Percentiles rank a stretch among this genome's conserved stretches.
These are phyloP conservation scores for Schizochytrium sp. DNA, from an alignment of 108 stramenopile genomes.

Conservation along the genomic window DNA sequence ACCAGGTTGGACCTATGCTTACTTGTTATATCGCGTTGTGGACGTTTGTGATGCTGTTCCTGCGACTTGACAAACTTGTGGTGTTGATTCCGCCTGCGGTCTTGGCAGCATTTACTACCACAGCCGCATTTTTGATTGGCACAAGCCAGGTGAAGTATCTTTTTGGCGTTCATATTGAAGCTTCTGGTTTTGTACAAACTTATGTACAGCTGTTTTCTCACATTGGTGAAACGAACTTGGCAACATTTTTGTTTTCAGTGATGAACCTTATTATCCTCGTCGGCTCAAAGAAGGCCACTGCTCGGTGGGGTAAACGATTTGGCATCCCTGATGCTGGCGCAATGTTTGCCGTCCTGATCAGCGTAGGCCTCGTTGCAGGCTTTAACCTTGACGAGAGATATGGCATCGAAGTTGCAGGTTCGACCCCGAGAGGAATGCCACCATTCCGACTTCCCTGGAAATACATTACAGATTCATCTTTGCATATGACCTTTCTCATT, in stretches of 20 bases:
- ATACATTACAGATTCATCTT: background rate
- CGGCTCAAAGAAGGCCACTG: conserved; percentile 5
- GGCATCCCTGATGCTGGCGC: conserved; percentile 17
- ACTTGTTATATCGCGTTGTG: conserved; percentile 7
- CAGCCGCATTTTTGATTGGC: conserved; percentile 48
- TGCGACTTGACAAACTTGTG: conserved; percentile 25
- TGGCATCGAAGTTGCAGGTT: background rate
- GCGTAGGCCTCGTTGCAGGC: background rate
- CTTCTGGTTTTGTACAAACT: conserved; percentile 49
- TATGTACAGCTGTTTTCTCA: conserved; percentile 47
- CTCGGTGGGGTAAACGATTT: background rate
- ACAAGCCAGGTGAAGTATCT: conserved; percentile 59
- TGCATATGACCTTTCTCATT: background rate
- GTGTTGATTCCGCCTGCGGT: conserved; percentile 45
- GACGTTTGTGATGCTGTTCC: background rate
- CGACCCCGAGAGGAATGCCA: background rate
- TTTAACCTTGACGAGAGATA: conserved; percentile 34
- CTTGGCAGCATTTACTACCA: conserved; percentile 34
- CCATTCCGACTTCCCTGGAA: background rate
- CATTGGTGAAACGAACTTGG: conserved; percentile 40
- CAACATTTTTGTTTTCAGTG: background rate
- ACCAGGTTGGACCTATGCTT: conserved; percentile 33
- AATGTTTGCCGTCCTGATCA: conserved; percentile 23
- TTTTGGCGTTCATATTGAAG: conserved; percentile 53
- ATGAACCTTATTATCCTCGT: background rate